A percentile compares a stretch with the other conserved stretches of the same genome.
Conservation (phyloP, 345 rosid genomes). For the Turritis glabra region DNA sequence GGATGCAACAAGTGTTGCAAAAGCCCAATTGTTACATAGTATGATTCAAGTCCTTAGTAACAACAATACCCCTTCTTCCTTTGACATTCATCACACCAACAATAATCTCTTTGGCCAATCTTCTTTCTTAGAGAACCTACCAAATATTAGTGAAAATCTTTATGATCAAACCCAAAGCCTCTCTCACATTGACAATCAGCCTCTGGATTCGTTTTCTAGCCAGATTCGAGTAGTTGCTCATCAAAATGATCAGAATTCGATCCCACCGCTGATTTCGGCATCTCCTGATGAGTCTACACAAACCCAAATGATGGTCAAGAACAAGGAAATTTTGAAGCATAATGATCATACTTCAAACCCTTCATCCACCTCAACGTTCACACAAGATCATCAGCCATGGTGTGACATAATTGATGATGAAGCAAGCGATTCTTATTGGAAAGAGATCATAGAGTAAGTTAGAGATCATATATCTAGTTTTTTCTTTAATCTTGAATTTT, state of each 20-base stretch:
- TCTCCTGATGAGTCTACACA: conserved; percentile 42
- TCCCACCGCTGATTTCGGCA: conserved; percentile 50
- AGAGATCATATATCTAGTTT: not conserved
- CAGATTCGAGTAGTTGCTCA: conserved; percentile 13
- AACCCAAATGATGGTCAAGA: conserved; percentile 31
- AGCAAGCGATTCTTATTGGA: conserved; percentile 59
- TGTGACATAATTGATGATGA: conserved; percentile 50
- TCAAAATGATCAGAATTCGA: conserved; percentile 21
- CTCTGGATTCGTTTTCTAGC: conserved; percentile 33
- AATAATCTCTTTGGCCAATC: conserved; percentile 32
- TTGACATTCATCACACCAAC: conserved; percentile 33
- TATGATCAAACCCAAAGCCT: conserved; percentile 39
- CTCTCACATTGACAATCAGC: conserved; percentile 33
- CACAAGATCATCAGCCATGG: conserved; percentile 52
- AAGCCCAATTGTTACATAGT: conserved; percentile 53
- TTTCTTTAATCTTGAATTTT: not conserved
- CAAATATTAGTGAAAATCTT: conserved; percentile 14
- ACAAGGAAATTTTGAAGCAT: conserved; percentile 32
- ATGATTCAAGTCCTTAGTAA: conserved; percentile 48
- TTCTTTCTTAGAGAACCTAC: conserved; percentile 39
- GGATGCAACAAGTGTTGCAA: conserved; percentile 58
- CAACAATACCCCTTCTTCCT: conserved; percentile 28
- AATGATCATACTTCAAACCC: conserved; percentile 47
- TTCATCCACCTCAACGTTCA: conserved; percentile 56
- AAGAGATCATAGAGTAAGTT: conserved; percentile 59